Percentiles rank a stretch among this genome's conserved stretches.
Conservation (phyloP, 805 yeast genomes). For the Hemisphaericaspora nanyangensis region DNA sequence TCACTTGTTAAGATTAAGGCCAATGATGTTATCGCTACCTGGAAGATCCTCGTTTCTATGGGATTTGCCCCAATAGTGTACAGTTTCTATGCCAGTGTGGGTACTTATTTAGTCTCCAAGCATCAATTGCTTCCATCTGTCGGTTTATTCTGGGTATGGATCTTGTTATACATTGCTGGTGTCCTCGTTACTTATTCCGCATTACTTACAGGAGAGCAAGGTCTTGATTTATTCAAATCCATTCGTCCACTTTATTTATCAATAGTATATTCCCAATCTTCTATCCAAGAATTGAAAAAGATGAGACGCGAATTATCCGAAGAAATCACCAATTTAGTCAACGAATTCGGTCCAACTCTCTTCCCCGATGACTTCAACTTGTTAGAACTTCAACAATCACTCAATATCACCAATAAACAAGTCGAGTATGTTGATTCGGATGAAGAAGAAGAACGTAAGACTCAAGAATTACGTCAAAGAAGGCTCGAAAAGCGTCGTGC, state of each 20-base stretch:
- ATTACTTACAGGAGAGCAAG: constrained; percentile 85
- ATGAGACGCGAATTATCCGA: constrained; percentile 60
- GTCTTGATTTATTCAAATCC: constrained; percentile 83
- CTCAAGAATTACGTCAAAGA: constrained; percentile 44
- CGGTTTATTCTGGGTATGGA: constrained; percentile 38
- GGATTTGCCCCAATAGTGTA: constrained; percentile 87
- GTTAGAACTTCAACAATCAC: constrained; percentile 41
- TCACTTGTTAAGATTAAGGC: constrained; percentile 91
- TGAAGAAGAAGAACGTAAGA: constrained; percentile 48
- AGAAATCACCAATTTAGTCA: constrained; percentile 75
- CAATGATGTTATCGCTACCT: constrained; percentile 91
- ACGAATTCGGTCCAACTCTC: constrained; percentile 76
- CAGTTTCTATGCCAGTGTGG: constrained; percentile 69
- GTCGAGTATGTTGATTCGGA: constrained; percentile 38
- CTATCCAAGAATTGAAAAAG: constrained; percentile 54
- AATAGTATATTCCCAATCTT: constrained; percentile 53
- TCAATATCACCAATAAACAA: constrained; percentile 22
- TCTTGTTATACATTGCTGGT: constrained; percentile 55
- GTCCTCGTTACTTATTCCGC: constrained; percentile 85
- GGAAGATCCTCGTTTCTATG: constrained; percentile 90
- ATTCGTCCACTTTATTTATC: constrained; percentile 75
- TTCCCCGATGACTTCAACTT: constrained; percentile 78
- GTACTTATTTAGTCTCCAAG: constrained; percentile 35
- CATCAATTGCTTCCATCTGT: constrained; percentile 17
- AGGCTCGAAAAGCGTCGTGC: constrained; percentile 27